Conservation (phyloP, 2,329 filamentous ascomycete species). For the Exophiala viscosa region DNA sequence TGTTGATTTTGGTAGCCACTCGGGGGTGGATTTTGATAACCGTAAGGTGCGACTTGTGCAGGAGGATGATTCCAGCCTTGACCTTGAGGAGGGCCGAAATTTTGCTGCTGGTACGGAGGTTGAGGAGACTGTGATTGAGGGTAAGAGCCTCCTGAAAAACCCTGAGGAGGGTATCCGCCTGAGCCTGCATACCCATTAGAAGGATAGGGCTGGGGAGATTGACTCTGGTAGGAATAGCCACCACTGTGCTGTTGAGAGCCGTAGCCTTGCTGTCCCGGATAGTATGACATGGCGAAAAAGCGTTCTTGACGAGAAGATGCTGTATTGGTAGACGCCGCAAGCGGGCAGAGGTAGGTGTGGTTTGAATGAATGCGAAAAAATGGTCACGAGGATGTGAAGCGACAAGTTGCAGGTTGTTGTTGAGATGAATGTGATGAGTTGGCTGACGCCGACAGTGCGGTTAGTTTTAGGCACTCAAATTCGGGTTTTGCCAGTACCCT, state of each 20-base stretch:
- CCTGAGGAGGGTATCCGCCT: slow-evolving; percentile 2
- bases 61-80: slow-evolving; percentile 46
- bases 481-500: too few relatives aligned
- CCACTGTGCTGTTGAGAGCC: slow-evolving; percentile 43
- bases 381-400: too few relatives aligned
- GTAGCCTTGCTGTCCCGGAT: slow-evolving; percentile 16
- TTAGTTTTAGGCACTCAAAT: too few relatives aligned
- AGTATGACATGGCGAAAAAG: slow-evolving; percentile 17
- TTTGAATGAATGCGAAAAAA: too few relatives aligned
- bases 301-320: too few relatives aligned
- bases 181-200: slow-evolving; percentile 21
- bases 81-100: slow-evolving; percentile 26
- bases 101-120: slow-evolving; percentile 28
- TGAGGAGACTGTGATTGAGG: slow-evolving; percentile 33
- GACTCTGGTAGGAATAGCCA: slow-evolving; percentile 28
- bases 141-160: slow-evolving; percentile 10
- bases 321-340: too few relatives aligned
- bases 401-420: too few relatives aligned
- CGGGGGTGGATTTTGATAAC: slow-evolving; percentile 19
- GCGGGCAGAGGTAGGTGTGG: too few relatives aligned
- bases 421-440: too few relatives aligned
- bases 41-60: slow-evolving; percentile 31
- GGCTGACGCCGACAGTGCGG: too few relatives aligned
- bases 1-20: slow-evolving; percentile 28
- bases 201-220: slow-evolving; percentile 33